These are phyloP conservation scores for grape (Vitis vinifera) DNA, from an alignment of 164 flowering plant genomes.

Conservation along the genomic window DNA sequence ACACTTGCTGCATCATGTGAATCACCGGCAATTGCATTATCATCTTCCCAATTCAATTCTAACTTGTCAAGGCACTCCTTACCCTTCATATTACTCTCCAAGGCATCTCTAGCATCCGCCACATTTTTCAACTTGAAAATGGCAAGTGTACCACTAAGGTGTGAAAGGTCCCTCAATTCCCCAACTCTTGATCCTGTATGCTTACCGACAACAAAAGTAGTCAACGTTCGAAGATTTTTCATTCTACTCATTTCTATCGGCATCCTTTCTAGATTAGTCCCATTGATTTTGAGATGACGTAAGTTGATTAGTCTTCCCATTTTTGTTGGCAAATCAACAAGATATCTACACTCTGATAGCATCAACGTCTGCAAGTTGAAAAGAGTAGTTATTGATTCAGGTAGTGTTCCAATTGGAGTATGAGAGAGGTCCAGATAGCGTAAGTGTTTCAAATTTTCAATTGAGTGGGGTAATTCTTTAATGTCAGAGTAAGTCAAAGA, in stretches of 20 bases:
- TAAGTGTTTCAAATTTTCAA: conserved; percentile 28
- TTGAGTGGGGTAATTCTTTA: conserved; percentile 10
- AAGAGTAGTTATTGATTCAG: too few species aligned
- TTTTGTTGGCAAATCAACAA: conserved; percentile 13
- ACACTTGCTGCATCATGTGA: not conserved
- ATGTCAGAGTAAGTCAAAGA: conserved; percentile 10
- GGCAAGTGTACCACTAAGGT: conserved; percentile 2
- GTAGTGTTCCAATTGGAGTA: conserved; percentile 10
- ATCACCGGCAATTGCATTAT: not conserved
- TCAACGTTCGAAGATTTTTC: conserved; percentile 3
- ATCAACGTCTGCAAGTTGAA: not conserved
- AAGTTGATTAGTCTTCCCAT: conserved; percentile 21
- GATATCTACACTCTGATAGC: not conserved
- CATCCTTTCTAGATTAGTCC: not conserved
- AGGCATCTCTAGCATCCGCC: conserved; percentile 7
- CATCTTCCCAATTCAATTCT: conserved; percentile 8
- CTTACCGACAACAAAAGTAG: conserved; percentile 4
- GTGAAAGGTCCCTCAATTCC: conserved; percentile 6
- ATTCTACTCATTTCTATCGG: conserved; percentile 19
- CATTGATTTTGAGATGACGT: conserved; percentile 17
- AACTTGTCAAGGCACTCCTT: conserved; percentile 12
- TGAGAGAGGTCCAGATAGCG: conserved; percentile 27
- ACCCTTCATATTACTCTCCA: conserved; percentile 10
- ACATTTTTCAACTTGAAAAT: conserved; percentile 18
- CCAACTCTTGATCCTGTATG: not conserved